phyloP scores from a whole-genome alignment of 2,329 filamentous ascomycete species.

The Aspergillus sp. region DNA sequence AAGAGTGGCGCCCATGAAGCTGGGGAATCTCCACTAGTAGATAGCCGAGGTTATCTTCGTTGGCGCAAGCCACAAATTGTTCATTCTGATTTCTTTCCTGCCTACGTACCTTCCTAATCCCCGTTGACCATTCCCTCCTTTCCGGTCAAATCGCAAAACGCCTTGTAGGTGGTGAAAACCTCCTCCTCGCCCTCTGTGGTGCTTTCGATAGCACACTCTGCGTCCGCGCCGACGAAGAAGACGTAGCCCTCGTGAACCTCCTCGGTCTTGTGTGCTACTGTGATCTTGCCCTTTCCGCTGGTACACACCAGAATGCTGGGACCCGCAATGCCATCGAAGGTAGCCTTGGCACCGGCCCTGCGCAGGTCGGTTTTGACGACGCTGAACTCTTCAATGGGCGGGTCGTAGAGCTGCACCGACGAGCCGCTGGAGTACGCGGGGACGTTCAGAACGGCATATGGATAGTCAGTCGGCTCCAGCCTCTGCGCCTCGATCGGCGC shows the following conservation, averaged over 20 bases:
- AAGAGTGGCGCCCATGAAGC: too few relatives aligned
- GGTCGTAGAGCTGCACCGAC: conserved; percentile 70
- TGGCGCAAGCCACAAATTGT: too few relatives aligned
- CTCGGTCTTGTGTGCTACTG: conserved; percentile 71
- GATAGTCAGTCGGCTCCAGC: conserved; percentile 76
- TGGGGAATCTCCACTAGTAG: too few relatives aligned
- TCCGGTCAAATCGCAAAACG: conserved; percentile 73
- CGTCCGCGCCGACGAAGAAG: conserved; percentile 79
- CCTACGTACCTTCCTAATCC: conserved; percentile 16
- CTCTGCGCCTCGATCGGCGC: conserved; percentile 93
- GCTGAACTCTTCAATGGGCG: conserved; percentile 91
- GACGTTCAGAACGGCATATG: conserved; percentile 75
- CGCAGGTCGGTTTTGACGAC: conserved; percentile 74
- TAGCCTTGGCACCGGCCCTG: conserved; percentile 63
- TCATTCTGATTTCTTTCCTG: too few relatives aligned
- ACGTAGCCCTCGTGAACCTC: conserved; percentile 65
- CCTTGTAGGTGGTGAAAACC: conserved; percentile 80
- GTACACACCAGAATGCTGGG: conserved; percentile 94
- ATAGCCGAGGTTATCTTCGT: too few relatives aligned
- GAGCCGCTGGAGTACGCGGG: conserved; percentile 70
- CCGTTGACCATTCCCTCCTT: conserved; percentile 32
- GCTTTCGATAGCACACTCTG: conserved; percentile 70
- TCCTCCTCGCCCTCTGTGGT: conserved; percentile 49
- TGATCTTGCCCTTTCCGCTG: conserved; percentile 68
- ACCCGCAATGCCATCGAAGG: conserved; percentile 76